Evolutionary conservation across 805 yeast genomes (phyloP), one percentile per base, ranked within the genome.

Genomic region (Candida pseudoglaebosa): DNA sequence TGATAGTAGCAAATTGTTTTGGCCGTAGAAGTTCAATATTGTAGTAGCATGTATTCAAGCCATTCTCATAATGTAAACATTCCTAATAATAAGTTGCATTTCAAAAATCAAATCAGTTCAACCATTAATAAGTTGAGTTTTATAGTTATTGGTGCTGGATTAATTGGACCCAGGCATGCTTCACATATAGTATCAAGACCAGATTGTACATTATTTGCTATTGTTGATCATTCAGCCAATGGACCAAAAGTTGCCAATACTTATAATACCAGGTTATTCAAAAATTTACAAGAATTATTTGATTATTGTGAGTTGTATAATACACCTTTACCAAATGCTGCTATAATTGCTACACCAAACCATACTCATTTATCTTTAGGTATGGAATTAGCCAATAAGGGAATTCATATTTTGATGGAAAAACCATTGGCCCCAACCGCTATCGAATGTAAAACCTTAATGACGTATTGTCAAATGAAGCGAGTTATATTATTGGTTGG

Each of bases 81-180:
- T 22, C 36, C 36, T 9, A 19, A 33, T 33, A 21, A 8, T 14
- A 13, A 22, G 28, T 14, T 33, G n/a, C n/a, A n/a, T 15, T 13
- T 17, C 5, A 26, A 15, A 26, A 26, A 26, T 26, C 29, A 12
- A 26, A 13, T 10, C n/a, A n/a, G n/a, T 26, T 5, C 29, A 26
- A 13, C 12, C 12, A 26, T 4, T 5, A 19, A 26, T 8, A 34
- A 26, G 21, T 6, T 34, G 4, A 26, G 52, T n/a, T 45, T 61
- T 28, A 48, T 62, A 14, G 57, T 61, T 10, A 53, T 62, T 19
- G 70, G 71, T 0, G 69, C 67, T 6, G 70, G 71, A 4, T 46
- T 65, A 18, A 65, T 65, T 15, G 71, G 71, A 7, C 70, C 71
- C 4, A 52, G 71, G 34, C 71, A 65, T 44, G 68, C 69, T 9